Conservation (phyloP, 306 rosid genomes). For the Pterocarpus macrocarpus region DNA sequence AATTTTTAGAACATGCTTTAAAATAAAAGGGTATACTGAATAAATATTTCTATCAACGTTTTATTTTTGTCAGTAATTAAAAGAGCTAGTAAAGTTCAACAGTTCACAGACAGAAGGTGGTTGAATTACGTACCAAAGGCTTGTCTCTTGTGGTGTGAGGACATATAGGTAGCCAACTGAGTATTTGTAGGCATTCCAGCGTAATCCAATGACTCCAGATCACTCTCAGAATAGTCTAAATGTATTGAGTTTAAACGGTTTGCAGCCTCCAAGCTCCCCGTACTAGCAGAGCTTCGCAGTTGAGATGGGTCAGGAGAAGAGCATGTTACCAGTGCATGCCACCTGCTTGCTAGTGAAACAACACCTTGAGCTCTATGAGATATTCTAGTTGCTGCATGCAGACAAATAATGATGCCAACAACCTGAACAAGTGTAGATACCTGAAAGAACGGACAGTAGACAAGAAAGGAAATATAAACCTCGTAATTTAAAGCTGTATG, state of each 20-base stretch:
- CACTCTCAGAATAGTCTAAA: constrained; percentile 75
- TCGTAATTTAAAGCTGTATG: background rate
- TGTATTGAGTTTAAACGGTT: constrained; percentile 54
- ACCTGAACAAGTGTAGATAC: constrained; percentile 86
- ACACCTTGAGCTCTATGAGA: constrained; percentile 86
- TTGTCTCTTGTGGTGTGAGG: constrained; percentile 83
- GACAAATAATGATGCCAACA: constrained; percentile 75
- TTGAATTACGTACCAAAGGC: constrained; percentile 73
- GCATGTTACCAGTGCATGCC: constrained; percentile 83
- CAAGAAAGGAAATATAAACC: constrained; percentile 2
- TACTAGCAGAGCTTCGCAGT: constrained; percentile 54
- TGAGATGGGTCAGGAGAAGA: constrained; percentile 62
- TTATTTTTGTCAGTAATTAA: constrained; percentile 2
- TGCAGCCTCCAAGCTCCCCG: constrained; percentile 56
- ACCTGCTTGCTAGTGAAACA: constrained; percentile 76
- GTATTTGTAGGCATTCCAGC: constrained; percentile 57
- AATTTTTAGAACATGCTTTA: background rate
- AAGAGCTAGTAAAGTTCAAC: constrained; percentile 26
- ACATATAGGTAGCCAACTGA: constrained; percentile 68
- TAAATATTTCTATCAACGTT: constrained; percentile 12
- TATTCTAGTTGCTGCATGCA: constrained; percentile 85
- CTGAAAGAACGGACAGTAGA: constrained; percentile 51
- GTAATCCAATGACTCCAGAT: constrained; percentile 69
- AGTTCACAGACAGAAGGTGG: constrained; percentile 20
- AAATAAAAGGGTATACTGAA: background rate